phyloP scores from a whole-genome alignment of 192 early-diverging fungal genomes.

The Polychytrium aggregatum region DNA sequence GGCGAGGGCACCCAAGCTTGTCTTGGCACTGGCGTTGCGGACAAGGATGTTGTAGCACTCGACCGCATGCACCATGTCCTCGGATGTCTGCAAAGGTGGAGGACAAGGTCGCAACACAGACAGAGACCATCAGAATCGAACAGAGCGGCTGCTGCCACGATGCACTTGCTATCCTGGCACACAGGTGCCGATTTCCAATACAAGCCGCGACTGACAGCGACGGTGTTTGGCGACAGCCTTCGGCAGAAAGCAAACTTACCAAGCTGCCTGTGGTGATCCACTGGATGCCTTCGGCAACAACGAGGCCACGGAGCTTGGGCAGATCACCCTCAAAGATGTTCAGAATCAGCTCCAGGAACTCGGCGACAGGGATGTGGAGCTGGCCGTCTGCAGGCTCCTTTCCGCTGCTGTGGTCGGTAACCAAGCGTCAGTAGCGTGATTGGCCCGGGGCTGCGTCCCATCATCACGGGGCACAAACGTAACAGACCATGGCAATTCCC shows the following conservation, averaged over 20 bases:
- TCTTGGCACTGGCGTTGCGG: neutral
- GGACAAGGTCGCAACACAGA: too few species aligned
- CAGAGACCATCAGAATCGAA: too few species aligned
- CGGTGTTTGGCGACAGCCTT: too few species aligned
- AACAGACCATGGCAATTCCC: too few species aligned
- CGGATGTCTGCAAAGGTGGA: conserved; percentile 9
- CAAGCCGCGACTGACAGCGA: too few species aligned
- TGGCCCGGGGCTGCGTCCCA: too few species aligned
- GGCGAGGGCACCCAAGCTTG: conserved; percentile 3
- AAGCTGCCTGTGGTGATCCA: conserved; percentile 31
- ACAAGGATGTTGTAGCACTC: conserved; percentile 18
- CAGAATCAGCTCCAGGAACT: conserved; percentile 19
- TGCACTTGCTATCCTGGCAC: too few species aligned
- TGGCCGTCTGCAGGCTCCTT: conserved; percentile 12
- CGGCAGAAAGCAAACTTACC: conserved; percentile 17
- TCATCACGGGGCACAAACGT: too few species aligned
- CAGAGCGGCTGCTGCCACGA: too few species aligned
- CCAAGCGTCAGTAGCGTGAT: too few species aligned
- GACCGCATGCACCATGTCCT: conserved; percentile 13
- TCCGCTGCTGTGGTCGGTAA: neutral
- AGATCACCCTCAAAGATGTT: conserved; percentile 21
- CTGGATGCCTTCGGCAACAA: conserved; percentile 17
- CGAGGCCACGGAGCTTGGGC: conserved; percentile 11
- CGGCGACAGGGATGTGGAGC: conserved; percentile 14
- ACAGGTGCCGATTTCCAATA: too few species aligned